Base-by-base conservation (phyloP, 164 flowering plant species). In the Dillenia turbinata region DNA sequence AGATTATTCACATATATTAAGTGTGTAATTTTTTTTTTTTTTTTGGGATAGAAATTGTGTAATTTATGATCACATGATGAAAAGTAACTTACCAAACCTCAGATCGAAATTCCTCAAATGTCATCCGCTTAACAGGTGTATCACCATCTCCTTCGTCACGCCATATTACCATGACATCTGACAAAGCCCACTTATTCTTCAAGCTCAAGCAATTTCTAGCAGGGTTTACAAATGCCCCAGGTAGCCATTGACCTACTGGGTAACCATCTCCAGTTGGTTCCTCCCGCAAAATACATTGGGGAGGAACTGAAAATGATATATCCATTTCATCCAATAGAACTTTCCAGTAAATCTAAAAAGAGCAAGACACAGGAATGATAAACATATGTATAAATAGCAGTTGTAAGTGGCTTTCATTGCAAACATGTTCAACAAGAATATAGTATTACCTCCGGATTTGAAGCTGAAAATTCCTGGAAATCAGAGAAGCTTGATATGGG, bases 241-340 rank as follows among this genome's bases (percentile, higher is more conserved):
- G 93, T 65, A 91, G 84, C 99, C 99, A 94, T 71, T 78, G 86
- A 50, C 99, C 99, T 44, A 95, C 96, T 16, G 93, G 96, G 63
- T 70, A 61, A 57, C 61, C 68, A 51, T 71, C 77, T 22, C 63
- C 73, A 54, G 65, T 61, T 6, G 76, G 69, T 67, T 66, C 57
- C 59, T 80, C 86, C 40, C 60, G 56, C 40, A 94, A 68, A 59
- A 94, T 81, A 64, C 93, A 83, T 47, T 81, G 52, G 5, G 99
- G 99, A 57, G 85, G 86, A 47, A 70, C 78, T 2, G 88, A 80
- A 72, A 94, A 94, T 40, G 78, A 79, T 56, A 88, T 66, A 46
- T 62, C 55, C 82, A 94, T 67, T 62, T 89, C 95, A 53, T 81
- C 86, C 61, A 91, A 67, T 22, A 94, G 59, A 66, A 75, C 57